These are phyloP conservation scores for Acanthamoeba triangularis DNA, from an alignment of 208 protist species.

Conservation along the genomic window DNA sequence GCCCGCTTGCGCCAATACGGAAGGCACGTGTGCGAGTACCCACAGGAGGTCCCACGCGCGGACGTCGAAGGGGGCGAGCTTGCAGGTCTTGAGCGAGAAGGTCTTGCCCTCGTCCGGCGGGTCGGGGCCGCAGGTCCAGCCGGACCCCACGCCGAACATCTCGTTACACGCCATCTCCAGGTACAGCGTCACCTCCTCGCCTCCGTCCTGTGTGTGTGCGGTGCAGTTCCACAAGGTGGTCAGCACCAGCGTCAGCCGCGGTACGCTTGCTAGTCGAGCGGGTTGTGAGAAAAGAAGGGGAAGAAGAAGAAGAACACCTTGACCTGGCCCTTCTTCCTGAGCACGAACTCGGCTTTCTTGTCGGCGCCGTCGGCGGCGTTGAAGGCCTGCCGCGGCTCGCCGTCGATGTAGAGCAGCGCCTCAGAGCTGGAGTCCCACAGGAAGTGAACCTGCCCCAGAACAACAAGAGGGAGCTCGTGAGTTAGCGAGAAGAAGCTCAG, in stretches of 20 bases:
- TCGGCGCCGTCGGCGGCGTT: conserved; percentile 80
- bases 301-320: conserved; percentile 8
- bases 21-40: not conserved
- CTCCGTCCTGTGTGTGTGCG: not conserved
- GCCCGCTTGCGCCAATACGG: too few species aligned
- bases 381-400: conserved; percentile 84
- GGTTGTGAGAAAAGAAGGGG: not conserved
- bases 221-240: not conserved
- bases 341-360: conserved; percentile 78
- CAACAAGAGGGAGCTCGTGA: not conserved
- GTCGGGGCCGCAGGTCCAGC: conserved; percentile 78
- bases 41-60: conserved; percentile 80
- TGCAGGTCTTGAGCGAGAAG: conserved; percentile 78
- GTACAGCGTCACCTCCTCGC: conserved; percentile 36
- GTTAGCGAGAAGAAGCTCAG: not conserved
- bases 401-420: conserved; percentile 82
- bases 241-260: not conserved
- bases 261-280: not conserved
- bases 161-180: conserved; percentile 90
- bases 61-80: conserved; percentile 83
- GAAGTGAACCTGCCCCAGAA: conserved; percentile 81
- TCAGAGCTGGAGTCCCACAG: conserved; percentile 85
- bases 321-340: conserved; percentile 56
- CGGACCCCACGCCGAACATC: conserved; percentile 88
- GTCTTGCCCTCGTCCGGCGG: conserved; percentile 79